Percentiles rank a stretch among this genome's conserved stretches.
Conservation (phyloP, 164 flowering plant species). For the Paratinospora sagittata region DNA sequence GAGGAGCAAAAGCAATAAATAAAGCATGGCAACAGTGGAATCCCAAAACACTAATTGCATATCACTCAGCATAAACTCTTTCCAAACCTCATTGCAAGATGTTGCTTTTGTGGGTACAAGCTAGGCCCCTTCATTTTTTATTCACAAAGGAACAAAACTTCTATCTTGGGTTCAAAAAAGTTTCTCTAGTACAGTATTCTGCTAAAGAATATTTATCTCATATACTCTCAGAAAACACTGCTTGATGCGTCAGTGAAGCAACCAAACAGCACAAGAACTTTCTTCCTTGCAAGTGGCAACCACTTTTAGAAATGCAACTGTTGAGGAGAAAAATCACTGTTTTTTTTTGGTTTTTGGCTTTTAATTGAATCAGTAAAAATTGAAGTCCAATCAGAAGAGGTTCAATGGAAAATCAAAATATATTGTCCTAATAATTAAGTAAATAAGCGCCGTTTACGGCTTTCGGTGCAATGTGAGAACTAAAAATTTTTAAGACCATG, state of each 20-base stretch:
- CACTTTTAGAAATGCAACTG: background rate
- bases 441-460: background rate
- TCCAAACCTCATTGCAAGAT: background rate
- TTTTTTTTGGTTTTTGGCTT: background rate
- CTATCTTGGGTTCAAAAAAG: background rate
- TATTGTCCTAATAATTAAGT: background rate
- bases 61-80: background rate
- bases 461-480: background rate
- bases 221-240: background rate
- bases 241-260: background rate
- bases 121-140: background rate
- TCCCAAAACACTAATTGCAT: background rate
- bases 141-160: background rate
- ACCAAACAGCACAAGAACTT: background rate
- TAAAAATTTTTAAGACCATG: background rate
- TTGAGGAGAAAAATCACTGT: background rate
- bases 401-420: background rate
- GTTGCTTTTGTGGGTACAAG: conserved; percentile 2
- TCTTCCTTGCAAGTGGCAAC: background rate
- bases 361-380: background rate
- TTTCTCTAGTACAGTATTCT: background rate
- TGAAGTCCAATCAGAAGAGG: background rate
- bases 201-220: background rate
- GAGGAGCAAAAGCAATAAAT: background rate
- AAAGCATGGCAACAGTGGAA: background rate